phyloP scores from a whole-genome alignment of 106 monocot genomes.

The Amphibolis antarctica region DNA sequence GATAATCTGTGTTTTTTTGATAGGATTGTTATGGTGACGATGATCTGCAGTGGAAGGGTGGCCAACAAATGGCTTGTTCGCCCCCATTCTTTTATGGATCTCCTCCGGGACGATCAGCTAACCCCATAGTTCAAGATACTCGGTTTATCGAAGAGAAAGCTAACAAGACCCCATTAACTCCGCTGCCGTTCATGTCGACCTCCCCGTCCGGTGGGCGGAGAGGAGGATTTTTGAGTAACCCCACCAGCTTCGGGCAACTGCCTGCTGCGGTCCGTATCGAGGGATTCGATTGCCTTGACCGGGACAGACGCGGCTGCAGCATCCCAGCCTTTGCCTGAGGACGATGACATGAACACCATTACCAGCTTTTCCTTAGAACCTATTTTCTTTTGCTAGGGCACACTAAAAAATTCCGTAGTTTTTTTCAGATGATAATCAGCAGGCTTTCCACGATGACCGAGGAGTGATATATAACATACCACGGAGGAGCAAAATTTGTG shows the following conservation, averaged over 20 bases:
- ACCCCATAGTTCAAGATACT: conserved; percentile 52
- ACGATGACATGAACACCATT: not conserved
- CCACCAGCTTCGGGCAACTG: conserved; percentile 7
- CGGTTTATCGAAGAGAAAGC: conserved; percentile 31
- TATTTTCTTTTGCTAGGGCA: not conserved
- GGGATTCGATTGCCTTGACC: conserved; percentile 15
- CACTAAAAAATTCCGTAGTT: not conserved
- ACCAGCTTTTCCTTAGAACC: no score
- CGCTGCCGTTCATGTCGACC: not conserved
- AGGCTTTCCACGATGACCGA: no score
- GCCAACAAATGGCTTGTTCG: conserved; percentile 11
- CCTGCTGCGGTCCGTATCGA: conserved; percentile 9
- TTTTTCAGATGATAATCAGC: not conserved
- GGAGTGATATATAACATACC: no score
- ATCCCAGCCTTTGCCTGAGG: conserved; percentile 13
- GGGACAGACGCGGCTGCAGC: conserved; percentile 6
- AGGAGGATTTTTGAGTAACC: not conserved
- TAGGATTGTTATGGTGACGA: not conserved
- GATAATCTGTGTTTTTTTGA: not conserved
- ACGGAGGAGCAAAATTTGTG: no score
- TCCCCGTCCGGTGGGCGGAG: not conserved
- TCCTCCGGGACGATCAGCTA: conserved; percentile 38
- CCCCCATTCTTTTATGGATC: conserved; percentile 55
- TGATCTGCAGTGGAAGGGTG: not conserved
- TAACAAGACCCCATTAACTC: not conserved